phyloP scores from a whole-genome alignment of 139 green algal species.

The Chlorella sp. region DNA sequence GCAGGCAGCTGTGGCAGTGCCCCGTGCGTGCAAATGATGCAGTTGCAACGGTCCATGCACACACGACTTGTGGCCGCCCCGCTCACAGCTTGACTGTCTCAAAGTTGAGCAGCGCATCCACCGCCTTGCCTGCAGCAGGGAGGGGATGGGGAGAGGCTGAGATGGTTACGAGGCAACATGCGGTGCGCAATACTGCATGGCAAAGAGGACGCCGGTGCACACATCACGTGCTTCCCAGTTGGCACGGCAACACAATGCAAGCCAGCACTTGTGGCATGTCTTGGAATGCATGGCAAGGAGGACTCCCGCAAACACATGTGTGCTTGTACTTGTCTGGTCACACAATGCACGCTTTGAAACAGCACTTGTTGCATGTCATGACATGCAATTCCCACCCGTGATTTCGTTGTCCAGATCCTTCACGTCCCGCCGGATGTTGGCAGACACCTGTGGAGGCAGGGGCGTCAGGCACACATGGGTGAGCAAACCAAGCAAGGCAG shows the following conservation, averaged over 20 bases:
- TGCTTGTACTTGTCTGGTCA: too few species aligned
- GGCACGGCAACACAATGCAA: background rate
- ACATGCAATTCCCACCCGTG: constrained; percentile 52
- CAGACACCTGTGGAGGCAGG: constrained; percentile 11
- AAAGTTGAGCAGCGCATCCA: constrained; percentile 95
- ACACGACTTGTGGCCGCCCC: too few species aligned
- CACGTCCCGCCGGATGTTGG: constrained; percentile 68
- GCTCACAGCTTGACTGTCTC: constrained; percentile 86
- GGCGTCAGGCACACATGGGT: background rate
- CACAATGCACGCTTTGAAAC: background rate
- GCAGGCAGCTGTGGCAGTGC: too few species aligned
- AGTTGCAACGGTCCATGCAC: too few species aligned
- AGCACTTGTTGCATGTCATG: constrained; percentile 47
- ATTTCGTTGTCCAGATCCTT: constrained; percentile 91
- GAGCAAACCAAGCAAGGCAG: background rate
- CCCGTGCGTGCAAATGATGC: too few species aligned
- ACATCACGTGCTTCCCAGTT: too few species aligned
- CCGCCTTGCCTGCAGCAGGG: constrained; percentile 54
- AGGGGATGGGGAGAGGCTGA: background rate
- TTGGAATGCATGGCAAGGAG: background rate
- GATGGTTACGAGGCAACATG: background rate
- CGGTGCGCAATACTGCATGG: background rate
- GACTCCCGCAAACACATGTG: too few species aligned
- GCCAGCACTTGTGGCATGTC: constrained; percentile 48
- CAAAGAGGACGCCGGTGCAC: too few species aligned